These are phyloP conservation scores for Xerocomellus amylosporus DNA, from an alignment of 768 basidiomycete genomes.

Conservation along the genomic window DNA sequence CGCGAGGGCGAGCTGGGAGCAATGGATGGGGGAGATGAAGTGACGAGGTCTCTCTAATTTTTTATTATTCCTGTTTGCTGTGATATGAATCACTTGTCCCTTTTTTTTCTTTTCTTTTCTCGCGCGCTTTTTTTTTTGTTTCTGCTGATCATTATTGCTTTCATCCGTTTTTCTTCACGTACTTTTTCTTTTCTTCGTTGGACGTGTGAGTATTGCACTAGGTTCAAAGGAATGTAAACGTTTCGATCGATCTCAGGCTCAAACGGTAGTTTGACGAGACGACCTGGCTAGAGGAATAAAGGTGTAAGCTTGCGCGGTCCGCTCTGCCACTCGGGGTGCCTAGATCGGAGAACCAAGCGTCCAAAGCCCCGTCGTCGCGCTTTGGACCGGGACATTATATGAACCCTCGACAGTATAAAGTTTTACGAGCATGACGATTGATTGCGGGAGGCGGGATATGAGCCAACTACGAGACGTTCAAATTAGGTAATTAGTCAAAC, in stretches of 20 bases:
- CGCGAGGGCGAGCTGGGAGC: slow-evolving; percentile 36
- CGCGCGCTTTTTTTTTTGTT: slow-evolving; percentile 1
- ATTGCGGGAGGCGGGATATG: too few relatives aligned
- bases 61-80: slow-evolving; percentile 13
- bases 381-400: not conserved
- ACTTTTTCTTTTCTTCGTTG: slow-evolving; percentile 4
- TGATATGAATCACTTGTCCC: slow-evolving; percentile 7
- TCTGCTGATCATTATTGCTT: slow-evolving; percentile 35
- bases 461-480: too few relatives aligned
- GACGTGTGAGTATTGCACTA: slow-evolving; percentile 7
- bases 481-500: slow-evolving; percentile 1
- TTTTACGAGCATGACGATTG: not conserved
- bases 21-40: slow-evolving; percentile 35
- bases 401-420: slow-evolving; percentile 21
- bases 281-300: not conserved
- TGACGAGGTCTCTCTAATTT: not conserved
- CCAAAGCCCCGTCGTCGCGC: not conserved
- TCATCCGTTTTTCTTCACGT: slow-evolving; percentile 10
- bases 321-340: not conserved
- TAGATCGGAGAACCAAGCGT: not conserved
- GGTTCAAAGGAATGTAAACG: slow-evolving; percentile 10
- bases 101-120: not conserved
- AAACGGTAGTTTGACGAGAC: not conserved
- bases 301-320: slow-evolving; percentile 9
- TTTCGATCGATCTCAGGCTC: slow-evolving; percentile 1